Evolutionary conservation across 75 land plant genomes (phyloP).

Genomic region (Picea sitchensis): DNA sequence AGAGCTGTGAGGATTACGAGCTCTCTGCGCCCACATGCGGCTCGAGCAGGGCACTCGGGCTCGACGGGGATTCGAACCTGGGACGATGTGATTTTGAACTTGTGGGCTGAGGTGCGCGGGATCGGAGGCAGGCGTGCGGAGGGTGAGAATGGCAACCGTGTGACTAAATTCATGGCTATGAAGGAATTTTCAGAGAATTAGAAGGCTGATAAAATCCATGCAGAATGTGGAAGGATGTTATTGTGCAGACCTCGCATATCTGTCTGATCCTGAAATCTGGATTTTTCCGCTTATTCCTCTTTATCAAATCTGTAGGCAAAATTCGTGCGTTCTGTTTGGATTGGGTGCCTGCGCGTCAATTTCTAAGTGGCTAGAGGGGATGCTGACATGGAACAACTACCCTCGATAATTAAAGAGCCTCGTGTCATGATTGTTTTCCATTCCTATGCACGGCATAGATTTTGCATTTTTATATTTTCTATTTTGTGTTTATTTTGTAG

Average conservation of each 20-base stretch:
- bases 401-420: too few species aligned
- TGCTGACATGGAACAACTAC: too few species aligned
- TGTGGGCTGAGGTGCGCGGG: constrained; percentile 1
- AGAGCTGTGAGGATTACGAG: constrained; percentile 13
- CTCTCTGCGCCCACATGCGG: constrained; percentile 22
- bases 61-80: not conserved
- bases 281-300: not conserved
- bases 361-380: not conserved
- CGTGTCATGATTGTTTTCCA: too few species aligned
- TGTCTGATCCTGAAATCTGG: not conserved
- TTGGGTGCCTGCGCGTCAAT: not conserved
- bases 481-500: too few species aligned
- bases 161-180: not conserved
- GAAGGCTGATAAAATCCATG: not conserved
- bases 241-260: not conserved
- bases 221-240: not conserved
- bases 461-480: too few species aligned
- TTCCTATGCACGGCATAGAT: too few species aligned
- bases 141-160: constrained; percentile 21
- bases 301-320: not conserved
- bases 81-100: constrained; percentile 10
- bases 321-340: not conserved
- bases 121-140: not conserved
- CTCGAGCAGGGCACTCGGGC: constrained; percentile 39
- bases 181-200: not conserved